A percentile compares a stretch with the other conserved stretches of the same genome.
Conservation (phyloP, 2,329 filamentous ascomycete genomes). For the Colletotrichum acutatum region DNA sequence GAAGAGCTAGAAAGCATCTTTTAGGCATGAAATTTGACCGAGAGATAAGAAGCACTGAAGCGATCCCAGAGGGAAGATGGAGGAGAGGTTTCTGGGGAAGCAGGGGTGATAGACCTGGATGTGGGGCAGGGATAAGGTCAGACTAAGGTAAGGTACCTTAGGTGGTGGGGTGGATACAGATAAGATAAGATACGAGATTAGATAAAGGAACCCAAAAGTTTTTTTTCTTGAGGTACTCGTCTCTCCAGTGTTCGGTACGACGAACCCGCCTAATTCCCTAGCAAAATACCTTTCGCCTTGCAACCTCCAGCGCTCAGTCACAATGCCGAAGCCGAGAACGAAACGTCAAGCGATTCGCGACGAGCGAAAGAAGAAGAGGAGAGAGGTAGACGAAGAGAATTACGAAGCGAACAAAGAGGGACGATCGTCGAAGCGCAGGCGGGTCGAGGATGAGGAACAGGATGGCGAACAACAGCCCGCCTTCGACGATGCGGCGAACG, state of each 20-base stretch:
- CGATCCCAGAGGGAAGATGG: neutral
- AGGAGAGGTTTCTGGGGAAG: neutral
- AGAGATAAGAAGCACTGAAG: neutral
- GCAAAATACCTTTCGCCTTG: slow-evolving; percentile 2
- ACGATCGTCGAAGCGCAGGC: slow-evolving; percentile 35
- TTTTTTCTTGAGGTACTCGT: slow-evolving; percentile 1
- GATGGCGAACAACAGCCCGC: slow-evolving; percentile 37
- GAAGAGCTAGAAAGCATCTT: neutral
- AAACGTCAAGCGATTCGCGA: slow-evolving; percentile 53
- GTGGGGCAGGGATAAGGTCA: neutral
- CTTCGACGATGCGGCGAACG: slow-evolving; percentile 38
- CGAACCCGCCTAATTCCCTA: neutral
- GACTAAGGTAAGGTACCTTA: no score
- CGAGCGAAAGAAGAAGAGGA: slow-evolving; percentile 53
- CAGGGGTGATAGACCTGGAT: neutral
- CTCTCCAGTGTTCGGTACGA: neutral
- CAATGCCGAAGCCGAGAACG: slow-evolving; percentile 57
- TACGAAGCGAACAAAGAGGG: slow-evolving; percentile 38
- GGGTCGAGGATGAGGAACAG: slow-evolving; percentile 39
- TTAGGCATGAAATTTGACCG: neutral
- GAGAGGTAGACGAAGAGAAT: slow-evolving; percentile 40
- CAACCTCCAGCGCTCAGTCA: slow-evolving; percentile 30
- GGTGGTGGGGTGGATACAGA: neutral
- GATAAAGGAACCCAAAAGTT: slow-evolving; percentile 30
- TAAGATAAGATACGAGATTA: slow-evolving; percentile 41